Base-by-base conservation (phyloP, 129 eudicot species). In the Glebionis coronaria region DNA sequence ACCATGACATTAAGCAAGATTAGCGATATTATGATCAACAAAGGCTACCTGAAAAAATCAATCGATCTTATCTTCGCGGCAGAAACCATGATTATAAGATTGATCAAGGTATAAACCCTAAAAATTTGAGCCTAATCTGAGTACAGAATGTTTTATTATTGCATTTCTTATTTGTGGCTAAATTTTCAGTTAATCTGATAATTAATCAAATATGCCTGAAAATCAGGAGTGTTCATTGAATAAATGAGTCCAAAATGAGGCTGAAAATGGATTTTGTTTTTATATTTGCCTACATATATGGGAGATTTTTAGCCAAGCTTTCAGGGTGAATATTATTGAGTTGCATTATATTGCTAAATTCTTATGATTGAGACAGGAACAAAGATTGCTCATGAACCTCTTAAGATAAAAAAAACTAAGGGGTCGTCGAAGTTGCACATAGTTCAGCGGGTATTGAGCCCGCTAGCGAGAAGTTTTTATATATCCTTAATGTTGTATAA, bases 41-140 rank as follows among this genome's bases (percentile, higher is more conserved):
- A 15, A 42, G 25, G 38, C 18, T 49, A 91, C 97, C 97, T 82
- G 90, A 87, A 91, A 66, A 88, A 91, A 83, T 91, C 96, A 4
- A 91, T 78, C 53, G 97, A 91, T 85, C 83, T 91, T 82, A 91
- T 73, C 85, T 80, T 88, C 56, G 70, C 76, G 5, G 81, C 19
- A 56, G 94, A 83, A 68, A 85, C 79, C 97, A 91, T 91, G 80
- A 79, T 70, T 54, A 62, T 21, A 35, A 42, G 29, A 74, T 68
- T 59, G 15, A 67, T 75, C 69, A 42, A 19, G 53, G 15, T 20
- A 42, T 66, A 75, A 9, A 75, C 67, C 61, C 74, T 59, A 49
- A 42, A 58, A 75, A 59, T 38, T 50, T 35, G 1, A 35, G 10
- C 42, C 10, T 35, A 10, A 35, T 35, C 7, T 10, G 7, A 35